phyloP scores from a whole-genome alignment of 768 basidiomycete genomes.

The Daedaleopsis nitida region DNA sequence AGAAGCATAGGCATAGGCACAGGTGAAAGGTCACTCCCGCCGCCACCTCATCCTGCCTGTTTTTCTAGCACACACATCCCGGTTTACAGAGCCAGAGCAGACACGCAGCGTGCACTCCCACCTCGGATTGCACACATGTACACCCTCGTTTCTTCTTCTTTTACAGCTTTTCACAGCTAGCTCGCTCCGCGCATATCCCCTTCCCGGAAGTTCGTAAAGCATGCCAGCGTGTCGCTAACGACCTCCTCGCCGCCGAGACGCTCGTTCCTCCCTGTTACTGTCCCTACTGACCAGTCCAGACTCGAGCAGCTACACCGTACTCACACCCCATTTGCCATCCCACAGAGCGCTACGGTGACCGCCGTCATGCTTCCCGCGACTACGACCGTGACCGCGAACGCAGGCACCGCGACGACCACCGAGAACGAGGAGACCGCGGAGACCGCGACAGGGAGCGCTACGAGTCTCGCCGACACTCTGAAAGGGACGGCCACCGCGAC shows the following conservation, averaged over 20 bases:
- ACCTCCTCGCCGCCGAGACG: neutral
- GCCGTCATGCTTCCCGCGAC: slow-evolving; percentile 40
- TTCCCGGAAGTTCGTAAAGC: slow-evolving; percentile 11
- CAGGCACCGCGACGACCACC: slow-evolving; percentile 36
- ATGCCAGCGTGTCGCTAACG: neutral
- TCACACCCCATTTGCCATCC: slow-evolving; percentile 44
- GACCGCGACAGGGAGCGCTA: slow-evolving; percentile 22
- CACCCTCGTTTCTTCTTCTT: slow-evolving; percentile 48
- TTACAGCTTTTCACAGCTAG: slow-evolving; percentile 49
- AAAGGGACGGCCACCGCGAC: slow-evolving; percentile 30
- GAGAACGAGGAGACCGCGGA: slow-evolving; percentile 33
- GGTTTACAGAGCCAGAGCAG: slow-evolving; percentile 46
- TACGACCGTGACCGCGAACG: slow-evolving; percentile 28
- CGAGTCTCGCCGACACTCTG: slow-evolving; percentile 24
- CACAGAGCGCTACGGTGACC: slow-evolving; percentile 52
- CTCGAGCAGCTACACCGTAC: slow-evolving; percentile 13
- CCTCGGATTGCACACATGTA: slow-evolving; percentile 21
- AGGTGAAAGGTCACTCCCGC: slow-evolving; percentile 24
- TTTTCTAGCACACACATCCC: slow-evolving; percentile 36
- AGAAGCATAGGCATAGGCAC: slow-evolving; percentile 17
- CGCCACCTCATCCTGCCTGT: slow-evolving; percentile 34
- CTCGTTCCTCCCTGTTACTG: neutral
- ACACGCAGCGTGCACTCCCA: neutral
- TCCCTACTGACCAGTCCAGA: slow-evolving; percentile 39
- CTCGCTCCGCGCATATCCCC: slow-evolving; percentile 7